Evolutionary conservation across 2,329 filamentous ascomycete species (phyloP), one percentile per base, ranked within the genome.

Genomic region (Exophiala calicioides): DNA sequence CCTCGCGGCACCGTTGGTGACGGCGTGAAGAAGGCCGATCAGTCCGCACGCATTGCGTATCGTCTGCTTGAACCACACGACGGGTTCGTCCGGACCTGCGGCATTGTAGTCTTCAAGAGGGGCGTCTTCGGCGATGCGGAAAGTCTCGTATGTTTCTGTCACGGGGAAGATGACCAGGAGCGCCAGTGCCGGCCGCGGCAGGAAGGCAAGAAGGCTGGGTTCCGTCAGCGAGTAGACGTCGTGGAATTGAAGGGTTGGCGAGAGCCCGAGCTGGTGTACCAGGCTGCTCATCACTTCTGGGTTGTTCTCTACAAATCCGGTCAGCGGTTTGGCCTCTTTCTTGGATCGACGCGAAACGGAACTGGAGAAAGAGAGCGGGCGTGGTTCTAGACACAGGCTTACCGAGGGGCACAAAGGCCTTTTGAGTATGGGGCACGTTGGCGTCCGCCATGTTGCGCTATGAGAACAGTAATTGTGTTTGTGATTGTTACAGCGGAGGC

Each of bases 11-110:
- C 90, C 90, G 66, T 97, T 98, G 34, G 78, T 77, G 0, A 88
- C 80, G 13, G 85, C 86, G 65, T 97, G 93, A 34, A 97, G 66
- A 20, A 97, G 69, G 0, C 87, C 93, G 73, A 96, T 95, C 33
- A 95, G 72, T 0, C 91, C 91, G 66, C 91, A 97, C 1, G 91
- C 89, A 65, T 97, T 95, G 51, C 86, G 80, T 60, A 97, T 96
- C 0, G 90, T 97, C 72, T 97, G 91, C 59, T 82, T 86, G 77
- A 90, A 97, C 93, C 91, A 98, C 5, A 95, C 62, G 0, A 96
- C 88, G 4, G 88, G 84, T 63, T 96, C 88, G 0, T 61, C 63
- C 1, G 77, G 69, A 1, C 90, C 90, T 13, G 74, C 76, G 32
- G 85, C 86, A 0, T 66, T 64, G 71, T 95, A 95, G 29, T 82